Conservation (phyloP, 495 filamentous ascomycete genomes). For the Penicillium lagena region DNA sequence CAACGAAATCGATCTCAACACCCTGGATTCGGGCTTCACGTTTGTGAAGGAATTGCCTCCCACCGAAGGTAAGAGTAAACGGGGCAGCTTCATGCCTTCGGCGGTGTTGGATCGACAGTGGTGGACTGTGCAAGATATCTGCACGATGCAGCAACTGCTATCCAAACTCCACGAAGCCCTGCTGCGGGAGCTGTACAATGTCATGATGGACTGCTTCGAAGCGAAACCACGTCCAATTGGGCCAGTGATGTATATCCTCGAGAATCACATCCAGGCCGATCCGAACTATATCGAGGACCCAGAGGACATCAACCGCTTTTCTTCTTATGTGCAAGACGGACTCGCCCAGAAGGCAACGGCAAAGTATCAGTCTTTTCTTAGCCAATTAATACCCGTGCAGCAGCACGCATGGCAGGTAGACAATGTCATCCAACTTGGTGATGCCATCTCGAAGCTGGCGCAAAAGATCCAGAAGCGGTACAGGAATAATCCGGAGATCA, state of each 20-base stretch:
- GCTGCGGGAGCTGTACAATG: conserved; percentile 79
- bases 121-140: conserved; percentile 80
- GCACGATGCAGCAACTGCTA: conserved; percentile 68
- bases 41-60: conserved; percentile 65
- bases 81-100: conserved; percentile 37
- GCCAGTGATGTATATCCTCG: conserved; percentile 74
- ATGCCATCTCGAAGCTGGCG: conserved; percentile 72
- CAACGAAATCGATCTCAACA: conserved; percentile 73
- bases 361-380: conserved; percentile 66
- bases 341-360: conserved; percentile 65
- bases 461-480: conserved; percentile 90
- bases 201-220: conserved; percentile 83
- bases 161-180: conserved; percentile 73
- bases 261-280: conserved; percentile 76
- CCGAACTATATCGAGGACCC: conserved; percentile 62
- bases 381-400: conserved; percentile 65
- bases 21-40: conserved; percentile 75
- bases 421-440: conserved; percentile 81
- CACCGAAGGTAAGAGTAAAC: conserved; percentile 44
- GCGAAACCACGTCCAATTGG: conserved; percentile 73
- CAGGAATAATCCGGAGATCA: conserved; percentile 76
- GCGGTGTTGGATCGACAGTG: conserved; percentile 50
- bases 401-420: conserved; percentile 77
- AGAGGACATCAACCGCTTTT: conserved; percentile 63
- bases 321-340: conserved; percentile 61